Base-by-base conservation (phyloP, 2,329 filamentous ascomycete genomes). In the Paecilomyces dactylethromorphus region DNA sequence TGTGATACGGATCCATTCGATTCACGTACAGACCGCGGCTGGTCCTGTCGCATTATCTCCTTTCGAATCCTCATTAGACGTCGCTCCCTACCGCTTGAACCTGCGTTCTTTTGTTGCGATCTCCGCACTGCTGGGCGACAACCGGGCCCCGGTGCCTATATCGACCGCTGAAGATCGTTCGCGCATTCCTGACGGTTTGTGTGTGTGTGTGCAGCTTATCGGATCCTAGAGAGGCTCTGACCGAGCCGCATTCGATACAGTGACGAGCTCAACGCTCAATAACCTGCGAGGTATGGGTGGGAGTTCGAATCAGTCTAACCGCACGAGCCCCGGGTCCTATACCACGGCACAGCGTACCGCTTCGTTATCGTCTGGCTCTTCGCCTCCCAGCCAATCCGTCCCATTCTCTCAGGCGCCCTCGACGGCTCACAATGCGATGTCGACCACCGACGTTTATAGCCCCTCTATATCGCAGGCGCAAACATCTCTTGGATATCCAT, bases 401-500 rank as follows among this genome's bases (percentile, higher is more conserved):
- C 61, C 67, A 57, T 67, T 69, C 55, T 66, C 70, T 49, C 72
- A 73, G 65, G 64, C 66, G 65, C 66, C 75, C 56, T 66, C 71
- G 59, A 71, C 68, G 66, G 68, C 70, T 64, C 74, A 76, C 69
- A 72, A 75, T 74, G 72, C 70, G 65, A 75, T 76, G 73, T 73
- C 75, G 68, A 71, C 74, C 39, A 45, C 15, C 66, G 74, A 77
- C 67, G 72, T 77, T 64, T 76, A 76, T 60, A 73, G 66, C 60
- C 70, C 72, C 51, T 67, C 68, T 59, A 66, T 70, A 58, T 74
- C 73, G 61, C 73, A 76, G 63, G 65, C 72, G 57, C 61, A 71
- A 56, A 60, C 69, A 53, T 69, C 73, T 24, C 76, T 76, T 56
- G 65, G 70, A 57, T 71, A 73, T 61, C 68, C 72, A 12, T 74